These are phyloP conservation scores for Geranium incanum DNA, from an alignment of 441 rosid genomes.

Conservation along the genomic window DNA sequence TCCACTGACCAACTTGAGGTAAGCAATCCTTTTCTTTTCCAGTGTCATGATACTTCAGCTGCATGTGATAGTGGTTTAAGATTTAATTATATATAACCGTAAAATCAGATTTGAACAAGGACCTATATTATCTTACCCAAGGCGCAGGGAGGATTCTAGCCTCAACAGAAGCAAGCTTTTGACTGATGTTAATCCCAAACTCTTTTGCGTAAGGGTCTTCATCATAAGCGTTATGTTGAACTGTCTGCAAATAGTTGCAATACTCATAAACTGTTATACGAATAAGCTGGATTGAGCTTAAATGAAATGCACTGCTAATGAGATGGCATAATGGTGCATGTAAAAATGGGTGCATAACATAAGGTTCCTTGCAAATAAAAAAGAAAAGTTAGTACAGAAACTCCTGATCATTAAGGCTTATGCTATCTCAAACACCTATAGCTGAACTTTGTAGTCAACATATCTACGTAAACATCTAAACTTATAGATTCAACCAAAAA, in stretches of 20 bases:
- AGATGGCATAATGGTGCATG: not conserved
- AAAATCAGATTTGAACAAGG: not conserved
- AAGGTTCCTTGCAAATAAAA: not conserved
- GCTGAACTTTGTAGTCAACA: not conserved
- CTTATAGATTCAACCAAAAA: too few species aligned
- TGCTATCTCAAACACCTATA: not conserved
- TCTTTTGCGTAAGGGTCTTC: constrained; percentile 45
- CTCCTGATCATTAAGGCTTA: too few species aligned
- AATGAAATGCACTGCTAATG: not conserved
- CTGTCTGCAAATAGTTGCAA: constrained; percentile 43
- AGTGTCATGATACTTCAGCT: constrained; percentile 94
- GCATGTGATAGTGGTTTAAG: constrained; percentile 20
- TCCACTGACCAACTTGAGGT: constrained; percentile 99
- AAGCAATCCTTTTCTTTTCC: constrained; percentile 93
- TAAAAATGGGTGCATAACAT: not conserved
- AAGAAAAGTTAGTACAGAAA: too few species aligned
- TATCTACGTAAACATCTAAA: too few species aligned
- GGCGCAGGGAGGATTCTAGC: constrained; percentile 99
- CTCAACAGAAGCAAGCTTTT: constrained; percentile 80
- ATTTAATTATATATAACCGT: not conserved
- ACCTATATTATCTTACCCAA: constrained; percentile 49
- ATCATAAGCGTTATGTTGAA: constrained; percentile 73
- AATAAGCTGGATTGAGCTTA: not conserved
- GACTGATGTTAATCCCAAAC: constrained; percentile 59
- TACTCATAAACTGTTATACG: not conserved